These are phyloP conservation scores for Tuctoria greenei DNA, from an alignment of 176 grass and related monocot species.

Conservation along the genomic window DNA sequence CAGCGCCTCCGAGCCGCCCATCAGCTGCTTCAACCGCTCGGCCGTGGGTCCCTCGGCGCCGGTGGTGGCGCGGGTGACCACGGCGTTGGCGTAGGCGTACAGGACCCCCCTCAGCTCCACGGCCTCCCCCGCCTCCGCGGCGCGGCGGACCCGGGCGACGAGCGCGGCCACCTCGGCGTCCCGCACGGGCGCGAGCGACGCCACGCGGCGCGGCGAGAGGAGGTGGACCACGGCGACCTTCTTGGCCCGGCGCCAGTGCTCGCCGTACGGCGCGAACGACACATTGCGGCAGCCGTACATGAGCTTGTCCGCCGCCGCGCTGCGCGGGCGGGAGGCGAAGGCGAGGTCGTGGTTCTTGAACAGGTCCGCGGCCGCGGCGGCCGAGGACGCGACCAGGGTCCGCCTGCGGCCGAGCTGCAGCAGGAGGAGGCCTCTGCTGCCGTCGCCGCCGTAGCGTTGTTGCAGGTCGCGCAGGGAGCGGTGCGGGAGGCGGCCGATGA, in stretches of 20 bases:
- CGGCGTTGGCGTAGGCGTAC: slow-evolving; percentile 49
- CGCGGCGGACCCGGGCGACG: background rate
- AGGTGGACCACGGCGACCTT: slow-evolving; percentile 63
- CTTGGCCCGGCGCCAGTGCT: slow-evolving; percentile 58
- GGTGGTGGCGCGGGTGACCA: slow-evolving; percentile 43
- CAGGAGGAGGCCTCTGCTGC: slow-evolving; percentile 43
- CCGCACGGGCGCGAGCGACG: slow-evolving; percentile 46
- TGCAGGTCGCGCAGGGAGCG: slow-evolving; percentile 47
- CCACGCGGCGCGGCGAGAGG: slow-evolving; percentile 48
- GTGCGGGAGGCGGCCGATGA: slow-evolving; percentile 45
- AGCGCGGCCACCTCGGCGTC: slow-evolving; percentile 37
- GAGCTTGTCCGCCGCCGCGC: slow-evolving; percentile 21
- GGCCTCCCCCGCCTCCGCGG: slow-evolving; percentile 17
- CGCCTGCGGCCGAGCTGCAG: slow-evolving; percentile 44
- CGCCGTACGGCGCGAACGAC: slow-evolving; percentile 57
- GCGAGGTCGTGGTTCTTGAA: slow-evolving; percentile 67
- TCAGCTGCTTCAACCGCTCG: slow-evolving; percentile 35
- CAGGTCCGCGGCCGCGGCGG: slow-evolving; percentile 45
- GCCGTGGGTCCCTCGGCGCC: slow-evolving; percentile 23
- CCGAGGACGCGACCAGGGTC: slow-evolving; percentile 51
- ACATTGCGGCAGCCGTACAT: slow-evolving; percentile 40
- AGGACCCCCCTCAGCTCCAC: slow-evolving; percentile 53
- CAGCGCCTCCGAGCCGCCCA: slow-evolving; percentile 28
- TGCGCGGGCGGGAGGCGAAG: slow-evolving; percentile 59
- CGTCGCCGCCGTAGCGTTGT: slow-evolving; percentile 27